Percentiles rank a stretch among this genome's conserved stretches.
Evolutionary conservation across 108 stramenopile genomes (phyloP).

Genomic region (Bacterosira constricta): DNA sequence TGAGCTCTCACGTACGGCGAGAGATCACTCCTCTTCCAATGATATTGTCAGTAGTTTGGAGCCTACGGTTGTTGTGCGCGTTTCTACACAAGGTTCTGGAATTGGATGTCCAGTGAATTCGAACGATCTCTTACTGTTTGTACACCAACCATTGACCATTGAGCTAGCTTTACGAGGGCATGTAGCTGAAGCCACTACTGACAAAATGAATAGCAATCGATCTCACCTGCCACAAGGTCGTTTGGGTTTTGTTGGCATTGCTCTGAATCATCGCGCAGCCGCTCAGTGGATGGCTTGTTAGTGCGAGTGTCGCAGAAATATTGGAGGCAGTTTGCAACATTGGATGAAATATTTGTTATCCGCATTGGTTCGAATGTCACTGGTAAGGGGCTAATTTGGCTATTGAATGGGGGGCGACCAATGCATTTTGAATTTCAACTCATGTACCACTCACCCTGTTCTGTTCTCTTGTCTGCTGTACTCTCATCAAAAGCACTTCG

Average conservation of each 20-base stretch:
- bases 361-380: constrained; percentile 54
- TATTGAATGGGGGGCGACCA: no score
- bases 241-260: constrained; percentile 46
- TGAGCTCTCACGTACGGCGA: constrained; percentile 34
- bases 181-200: constrained; percentile 11
- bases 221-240: constrained; percentile 31
- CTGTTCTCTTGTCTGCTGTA: not conserved
- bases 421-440: no score
- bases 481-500: constrained; percentile 31
- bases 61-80: constrained; percentile 29
- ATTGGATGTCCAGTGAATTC: constrained; percentile 25
- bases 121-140: constrained; percentile 44
- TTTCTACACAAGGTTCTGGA: constrained; percentile 20
- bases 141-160: constrained; percentile 15
- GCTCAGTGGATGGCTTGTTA: constrained; percentile 42
- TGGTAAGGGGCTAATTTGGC: constrained; percentile 42
- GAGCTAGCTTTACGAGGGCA: constrained; percentile 43
- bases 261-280: constrained; percentile 35
- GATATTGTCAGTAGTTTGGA: constrained; percentile 15
- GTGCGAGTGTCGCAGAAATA: constrained; percentile 39
- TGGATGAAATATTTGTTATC: constrained; percentile 47
- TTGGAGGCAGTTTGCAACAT: constrained; percentile 39
- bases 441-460: no score
- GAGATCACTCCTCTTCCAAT: constrained; percentile 8
- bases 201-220: not conserved